Base-by-base conservation (phyloP, 371 early-diverging fungal genomes). In the Chytridiales sp. region DNA sequence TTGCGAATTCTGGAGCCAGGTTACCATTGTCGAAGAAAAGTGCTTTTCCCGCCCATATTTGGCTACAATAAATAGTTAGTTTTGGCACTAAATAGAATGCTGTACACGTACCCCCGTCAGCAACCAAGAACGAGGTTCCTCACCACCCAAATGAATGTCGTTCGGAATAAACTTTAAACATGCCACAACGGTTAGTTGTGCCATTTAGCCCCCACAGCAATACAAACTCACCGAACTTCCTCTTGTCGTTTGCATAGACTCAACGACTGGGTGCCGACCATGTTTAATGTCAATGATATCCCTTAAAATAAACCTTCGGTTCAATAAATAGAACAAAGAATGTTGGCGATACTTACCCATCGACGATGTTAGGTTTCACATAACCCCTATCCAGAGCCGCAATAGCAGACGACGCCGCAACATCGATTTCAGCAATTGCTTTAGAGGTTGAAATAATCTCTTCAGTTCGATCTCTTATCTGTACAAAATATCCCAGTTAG, bases 31-130 rank as follows among this genome's bases (percentile, higher is more conserved):
- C 92, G 83, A 35, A 98, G 67, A 65, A 92, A 97, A 0, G 98
- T 95, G 61, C 90, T 90, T 71, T 95, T 95, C 41, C 96, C 96
- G 13, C 94, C 96, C 96, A 95, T 95, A 61, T 95, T 95, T 0
- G 96, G 95, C 76, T 78, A 39, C 59, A 29, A 51, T 59, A 65
- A 29, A 64, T 58, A 5, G 69, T 48, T 48, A 67, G 35, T 43
- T 21, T 43, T 38, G 50, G 19, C 17, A 29, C 38, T 15, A 15
- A 43, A 19, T 34, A 24, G 30, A 6, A 55, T 29, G 38, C 26
- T 11, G 22, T 22, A 40, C 31, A 47, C 63, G 56, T 75, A 85
- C 72, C 86, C 95, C 34, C 19, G 93, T 94, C 56, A 94, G 38
- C 19, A 89, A 68, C 83, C 85, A 89, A n/a, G 85, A 47, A 6